phyloP scores from a whole-genome alignment of 164 flowering plant genomes.

The Buxus sempervirens region DNA sequence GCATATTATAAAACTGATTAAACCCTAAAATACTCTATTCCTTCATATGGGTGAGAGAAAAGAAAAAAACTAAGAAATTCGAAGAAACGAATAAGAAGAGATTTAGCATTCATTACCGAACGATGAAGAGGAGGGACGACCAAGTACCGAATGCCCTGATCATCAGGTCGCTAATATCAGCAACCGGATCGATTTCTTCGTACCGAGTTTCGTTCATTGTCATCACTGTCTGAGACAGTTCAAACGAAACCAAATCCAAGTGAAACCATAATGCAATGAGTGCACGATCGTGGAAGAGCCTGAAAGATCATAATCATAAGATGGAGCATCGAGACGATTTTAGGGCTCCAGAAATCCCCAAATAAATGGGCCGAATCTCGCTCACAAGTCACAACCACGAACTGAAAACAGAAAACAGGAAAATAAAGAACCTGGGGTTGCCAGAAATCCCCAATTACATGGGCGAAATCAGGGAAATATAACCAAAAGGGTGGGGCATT shows the following conservation, averaged over 20 bases:
- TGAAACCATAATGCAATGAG: not conserved
- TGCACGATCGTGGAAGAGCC: not conserved
- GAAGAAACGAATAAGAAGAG: not conserved
- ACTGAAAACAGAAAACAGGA: no score
- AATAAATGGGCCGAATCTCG: no score
- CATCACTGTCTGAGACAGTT: constrained; percentile 13
- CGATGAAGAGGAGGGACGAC: not conserved
- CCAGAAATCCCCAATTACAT: no score
- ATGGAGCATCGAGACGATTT: no score
- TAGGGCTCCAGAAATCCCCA: no score
- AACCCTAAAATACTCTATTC: not conserved
- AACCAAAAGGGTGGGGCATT: constrained; percentile 3
- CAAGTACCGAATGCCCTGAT: constrained; percentile 3
- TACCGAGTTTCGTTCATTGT: not conserved
- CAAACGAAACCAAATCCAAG: not conserved
- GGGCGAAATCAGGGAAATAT: no score
- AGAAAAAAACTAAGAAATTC: not conserved
- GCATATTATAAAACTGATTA: no score
- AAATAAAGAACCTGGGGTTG: no score
- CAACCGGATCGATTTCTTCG: not conserved
- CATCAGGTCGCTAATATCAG: constrained; percentile 1
- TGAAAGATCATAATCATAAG: not conserved
- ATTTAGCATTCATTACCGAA: constrained; percentile 14
- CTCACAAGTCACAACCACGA: no score
- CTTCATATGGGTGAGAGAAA: not conserved